These are phyloP conservation scores for Lactarius deliciosus DNA, from an alignment of 768 basidiomycete species.

Conservation along the genomic window DNA sequence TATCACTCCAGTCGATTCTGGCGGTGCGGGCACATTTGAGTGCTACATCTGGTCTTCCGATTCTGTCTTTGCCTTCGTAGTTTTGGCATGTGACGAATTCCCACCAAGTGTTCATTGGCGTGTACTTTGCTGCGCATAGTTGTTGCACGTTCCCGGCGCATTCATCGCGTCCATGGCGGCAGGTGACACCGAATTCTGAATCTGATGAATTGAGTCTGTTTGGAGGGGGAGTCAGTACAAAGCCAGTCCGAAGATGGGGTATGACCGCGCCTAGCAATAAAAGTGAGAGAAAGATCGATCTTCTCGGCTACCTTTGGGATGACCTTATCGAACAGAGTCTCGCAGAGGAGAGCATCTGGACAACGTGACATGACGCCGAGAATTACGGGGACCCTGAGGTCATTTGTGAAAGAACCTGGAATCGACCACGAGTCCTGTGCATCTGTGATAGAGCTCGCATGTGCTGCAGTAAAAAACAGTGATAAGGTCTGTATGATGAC, in stretches of 20 bases:
- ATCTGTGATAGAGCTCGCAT: neutral
- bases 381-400: conserved; percentile 49
- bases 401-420: neutral
- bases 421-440: conserved; percentile 21
- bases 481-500: neutral
- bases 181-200: conserved; percentile 72
- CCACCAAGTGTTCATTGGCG: conserved; percentile 68
- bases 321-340: conserved; percentile 72
- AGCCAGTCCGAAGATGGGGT: neutral
- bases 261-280: conserved; percentile 67
- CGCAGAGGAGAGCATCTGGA: conserved; percentile 83
- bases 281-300: conserved; percentile 67
- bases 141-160: conserved; percentile 90
- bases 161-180: conserved; percentile 78
- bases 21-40: conserved; percentile 62
- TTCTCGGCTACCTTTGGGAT: conserved; percentile 59
- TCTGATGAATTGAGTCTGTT: conserved; percentile 62
- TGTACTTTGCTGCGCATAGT: conserved; percentile 71
- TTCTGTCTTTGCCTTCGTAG: conserved; percentile 55
- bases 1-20: conserved; percentile 66
- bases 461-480: neutral
- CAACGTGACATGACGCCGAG: conserved; percentile 70
- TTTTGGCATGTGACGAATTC: conserved; percentile 81
- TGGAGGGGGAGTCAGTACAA: neutral
- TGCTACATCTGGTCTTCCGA: conserved; percentile 67